These are phyloP conservation scores for Paraleonurus japonicus DNA, from an alignment of 257 asterid species.

Conservation along the genomic window DNA sequence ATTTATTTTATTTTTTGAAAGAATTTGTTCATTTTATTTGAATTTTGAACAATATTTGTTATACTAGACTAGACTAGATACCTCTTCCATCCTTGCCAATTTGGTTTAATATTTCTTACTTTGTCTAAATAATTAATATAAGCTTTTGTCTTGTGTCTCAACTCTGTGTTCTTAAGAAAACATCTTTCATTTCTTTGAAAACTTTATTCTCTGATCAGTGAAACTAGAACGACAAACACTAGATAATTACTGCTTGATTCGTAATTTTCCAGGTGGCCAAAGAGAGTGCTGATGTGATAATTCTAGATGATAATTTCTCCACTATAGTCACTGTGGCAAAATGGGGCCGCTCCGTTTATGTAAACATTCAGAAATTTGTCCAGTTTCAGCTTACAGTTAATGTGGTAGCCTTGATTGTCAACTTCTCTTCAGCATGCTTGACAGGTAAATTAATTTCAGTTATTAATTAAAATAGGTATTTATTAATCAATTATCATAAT, in stretches of 20 bases:
- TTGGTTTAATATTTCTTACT: neutral
- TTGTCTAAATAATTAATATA: neutral
- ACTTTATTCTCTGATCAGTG: neutral
- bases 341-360: conserved; percentile 98
- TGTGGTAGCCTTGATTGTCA: conserved; percentile 90
- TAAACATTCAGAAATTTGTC: conserved; percentile 91
- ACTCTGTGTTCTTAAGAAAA: neutral
- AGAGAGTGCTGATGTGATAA: conserved; percentile 96
- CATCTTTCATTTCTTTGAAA: neutral
- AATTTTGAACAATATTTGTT: neutral
- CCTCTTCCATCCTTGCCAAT: neutral
- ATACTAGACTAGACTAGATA: neutral
- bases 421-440: conserved; percentile 95
- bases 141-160: neutral
- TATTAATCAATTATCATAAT: neutral
- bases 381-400: conserved; percentile 96
- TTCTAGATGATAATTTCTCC: conserved; percentile 93
- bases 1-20: no score
- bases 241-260: conserved; percentile 9
- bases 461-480: neutral
- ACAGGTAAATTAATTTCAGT: conserved; percentile 49
- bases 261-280: conserved; percentile 75
- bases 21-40: no score
- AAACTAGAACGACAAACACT: neutral
- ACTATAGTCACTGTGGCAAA: conserved; percentile 91